Conservation (phyloP, 1,284 basidiomycete species). For the Cerioporus squamosus region DNA sequence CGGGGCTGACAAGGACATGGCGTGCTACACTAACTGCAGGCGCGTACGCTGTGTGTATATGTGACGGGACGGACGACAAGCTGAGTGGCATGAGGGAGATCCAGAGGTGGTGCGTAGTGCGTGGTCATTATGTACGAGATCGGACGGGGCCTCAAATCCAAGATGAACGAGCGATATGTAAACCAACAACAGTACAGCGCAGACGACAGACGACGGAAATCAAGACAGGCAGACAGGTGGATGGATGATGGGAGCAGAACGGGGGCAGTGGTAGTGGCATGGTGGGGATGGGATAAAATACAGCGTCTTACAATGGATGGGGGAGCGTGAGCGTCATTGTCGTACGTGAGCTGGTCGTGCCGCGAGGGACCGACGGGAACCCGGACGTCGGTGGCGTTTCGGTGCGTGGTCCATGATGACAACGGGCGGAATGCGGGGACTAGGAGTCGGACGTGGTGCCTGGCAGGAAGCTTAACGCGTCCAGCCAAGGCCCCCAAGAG, state of each 20-base stretch:
- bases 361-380: background rate
- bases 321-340: conserved; percentile 1
- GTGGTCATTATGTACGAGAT: no score
- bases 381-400: background rate
- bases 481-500: background rate
- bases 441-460: background rate
- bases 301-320: background rate
- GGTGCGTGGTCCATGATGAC: background rate
- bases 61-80: no score
- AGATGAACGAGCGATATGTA: no score
- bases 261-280: background rate
- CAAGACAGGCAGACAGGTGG: no score
- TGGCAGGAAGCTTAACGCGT: background rate
- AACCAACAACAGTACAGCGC: no score
- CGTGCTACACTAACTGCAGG: no score
- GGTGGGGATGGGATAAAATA: background rate
- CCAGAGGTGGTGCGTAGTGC: no score
- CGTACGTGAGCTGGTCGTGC: background rate
- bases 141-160: no score
- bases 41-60: no score
- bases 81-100: no score
- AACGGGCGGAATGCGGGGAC: background rate
- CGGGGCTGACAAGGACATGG: no score
- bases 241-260: background rate
- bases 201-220: no score